These are phyloP conservation scores for Talaromyces proteolyticus DNA, from an alignment of 495 filamentous ascomycete species.

Conservation along the genomic window DNA sequence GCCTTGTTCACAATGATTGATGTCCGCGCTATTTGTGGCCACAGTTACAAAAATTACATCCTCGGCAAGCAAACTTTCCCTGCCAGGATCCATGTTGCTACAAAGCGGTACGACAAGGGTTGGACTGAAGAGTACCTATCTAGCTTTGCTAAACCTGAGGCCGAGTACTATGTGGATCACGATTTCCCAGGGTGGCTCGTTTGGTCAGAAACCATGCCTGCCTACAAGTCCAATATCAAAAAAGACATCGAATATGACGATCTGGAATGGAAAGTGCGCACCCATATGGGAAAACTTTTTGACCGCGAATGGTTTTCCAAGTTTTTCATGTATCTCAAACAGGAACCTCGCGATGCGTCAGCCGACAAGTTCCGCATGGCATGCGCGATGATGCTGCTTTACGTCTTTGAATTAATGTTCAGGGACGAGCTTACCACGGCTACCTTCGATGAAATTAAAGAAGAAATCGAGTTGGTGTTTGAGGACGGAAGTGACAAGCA, in stretches of 20 bases:
- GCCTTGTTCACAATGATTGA: constrained; percentile 78
- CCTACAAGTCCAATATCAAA: constrained; percentile 61
- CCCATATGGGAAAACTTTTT: constrained; percentile 73
- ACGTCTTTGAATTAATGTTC: constrained; percentile 82
- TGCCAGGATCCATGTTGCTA: constrained; percentile 68
- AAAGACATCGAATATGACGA: constrained; percentile 77
- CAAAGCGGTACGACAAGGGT: constrained; percentile 61
- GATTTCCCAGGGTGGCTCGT: constrained; percentile 98
- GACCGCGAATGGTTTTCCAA: constrained; percentile 80
- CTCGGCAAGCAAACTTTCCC: constrained; percentile 66
- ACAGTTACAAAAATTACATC: constrained; percentile 82
- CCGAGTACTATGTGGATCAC: constrained; percentile 83
- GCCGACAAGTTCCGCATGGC: constrained; percentile 87
- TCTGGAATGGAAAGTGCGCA: constrained; percentile 67
- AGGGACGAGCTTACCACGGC: constrained; percentile 62
- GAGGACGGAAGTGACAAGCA: constrained; percentile 96
- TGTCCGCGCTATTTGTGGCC: constrained; percentile 75
- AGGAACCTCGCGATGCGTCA: constrained; percentile 81
- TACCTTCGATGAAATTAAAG: constrained; percentile 82
- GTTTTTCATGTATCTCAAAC: constrained; percentile 90
- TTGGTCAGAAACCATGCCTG: constrained; percentile 81
- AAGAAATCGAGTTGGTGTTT: constrained; percentile 65
- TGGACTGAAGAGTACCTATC: constrained; percentile 75
- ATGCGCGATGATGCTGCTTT: constrained; percentile 76
- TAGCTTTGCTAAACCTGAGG: constrained; percentile 71